Evolutionary conservation across 1,284 basidiomycete genomes (phyloP).

Genomic region (Trametes sp.): DNA sequence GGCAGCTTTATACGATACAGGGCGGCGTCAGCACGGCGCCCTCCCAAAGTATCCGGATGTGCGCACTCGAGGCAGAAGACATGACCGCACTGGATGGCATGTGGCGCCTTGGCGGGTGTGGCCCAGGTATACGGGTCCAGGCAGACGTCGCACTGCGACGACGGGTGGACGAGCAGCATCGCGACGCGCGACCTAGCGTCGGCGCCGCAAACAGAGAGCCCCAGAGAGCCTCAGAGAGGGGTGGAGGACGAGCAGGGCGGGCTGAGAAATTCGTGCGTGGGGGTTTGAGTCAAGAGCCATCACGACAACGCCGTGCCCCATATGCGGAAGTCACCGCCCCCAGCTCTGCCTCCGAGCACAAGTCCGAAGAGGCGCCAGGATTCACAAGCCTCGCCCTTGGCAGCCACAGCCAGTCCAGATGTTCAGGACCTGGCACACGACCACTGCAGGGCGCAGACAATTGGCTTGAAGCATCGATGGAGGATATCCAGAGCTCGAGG

Average conservation of each 20-base stretch:
- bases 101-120: constrained; percentile 54
- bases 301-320: constrained; percentile 26
- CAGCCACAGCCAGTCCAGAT: neutral
- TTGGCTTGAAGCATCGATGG: neutral
- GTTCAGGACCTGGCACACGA: neutral
- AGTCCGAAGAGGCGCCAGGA: constrained; percentile 3
- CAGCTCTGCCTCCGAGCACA: constrained; percentile 16
- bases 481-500: neutral
- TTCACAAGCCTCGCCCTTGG: neutral
- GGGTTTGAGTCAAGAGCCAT: constrained; percentile 23
- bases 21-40: neutral
- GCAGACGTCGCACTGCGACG: constrained; percentile 75
- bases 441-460: neutral
- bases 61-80: constrained; percentile 71
- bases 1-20: constrained; percentile 49
- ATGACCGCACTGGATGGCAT: constrained; percentile 74
- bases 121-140: constrained; percentile 64
- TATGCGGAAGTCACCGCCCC: constrained; percentile 28
- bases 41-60: neutral
- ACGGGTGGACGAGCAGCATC: constrained; percentile 65
- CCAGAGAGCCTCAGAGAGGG: constrained; percentile 5
- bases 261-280: constrained; percentile 18
- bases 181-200: constrained; percentile 12
- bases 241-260: neutral
- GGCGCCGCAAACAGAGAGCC: neutral